A percentile compares a stretch with the other conserved stretches of the same genome.
These are phyloP conservation scores for Candida ovalis DNA, from an alignment of 805 yeast species.

Conservation along the genomic window DNA sequence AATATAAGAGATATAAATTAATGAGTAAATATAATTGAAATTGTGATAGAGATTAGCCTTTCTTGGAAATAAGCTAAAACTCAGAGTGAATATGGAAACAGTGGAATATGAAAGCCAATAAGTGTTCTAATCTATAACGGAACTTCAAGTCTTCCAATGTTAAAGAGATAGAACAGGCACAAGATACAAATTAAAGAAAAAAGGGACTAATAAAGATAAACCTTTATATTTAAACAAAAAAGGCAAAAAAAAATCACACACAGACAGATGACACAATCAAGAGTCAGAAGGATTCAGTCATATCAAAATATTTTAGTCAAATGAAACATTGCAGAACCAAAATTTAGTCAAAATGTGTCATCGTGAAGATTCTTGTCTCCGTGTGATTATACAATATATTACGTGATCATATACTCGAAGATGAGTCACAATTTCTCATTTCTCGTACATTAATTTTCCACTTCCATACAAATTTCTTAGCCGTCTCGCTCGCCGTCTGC, in stretches of 20 bases:
- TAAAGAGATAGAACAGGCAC: not conserved
- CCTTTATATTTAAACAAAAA: not conserved
- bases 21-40: not conserved
- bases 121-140: constrained; percentile 7
- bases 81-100: not conserved
- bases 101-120: not conserved
- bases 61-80: not conserved
- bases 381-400: not conserved
- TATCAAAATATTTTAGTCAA: not conserved
- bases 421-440: no score
- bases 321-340: not conserved
- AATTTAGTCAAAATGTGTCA: not conserved
- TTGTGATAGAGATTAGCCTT: not conserved
- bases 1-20: not conserved
- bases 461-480: no score
- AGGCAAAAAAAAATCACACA: not conserved
- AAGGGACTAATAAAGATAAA: not conserved
- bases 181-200: not conserved
- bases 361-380: not conserved
- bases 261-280: not conserved
- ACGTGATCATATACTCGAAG: not conserved
- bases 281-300: not conserved
- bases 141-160: constrained; percentile 11
- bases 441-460: no score
- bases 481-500: no score